Evolutionary conservation across 2,329 filamentous ascomycete species (phyloP).

Genomic region (Cladophialophora chaetospira): DNA sequence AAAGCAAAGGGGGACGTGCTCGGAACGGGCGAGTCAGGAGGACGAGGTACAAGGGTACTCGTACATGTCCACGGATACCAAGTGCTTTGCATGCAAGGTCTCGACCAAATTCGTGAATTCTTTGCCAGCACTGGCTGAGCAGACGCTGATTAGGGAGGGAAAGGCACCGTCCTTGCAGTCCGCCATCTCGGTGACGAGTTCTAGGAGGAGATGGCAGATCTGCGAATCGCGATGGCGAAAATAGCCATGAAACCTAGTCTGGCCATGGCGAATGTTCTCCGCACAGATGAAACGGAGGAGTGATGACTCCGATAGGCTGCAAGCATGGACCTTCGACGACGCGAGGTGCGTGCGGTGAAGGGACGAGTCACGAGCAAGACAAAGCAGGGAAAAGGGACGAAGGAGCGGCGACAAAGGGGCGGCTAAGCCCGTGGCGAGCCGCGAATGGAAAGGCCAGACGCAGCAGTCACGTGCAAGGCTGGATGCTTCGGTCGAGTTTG

Average conservation of each 20-base stretch:
- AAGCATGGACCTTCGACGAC: not conserved
- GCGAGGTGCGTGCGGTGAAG: not conserved
- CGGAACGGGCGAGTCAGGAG: not conserved
- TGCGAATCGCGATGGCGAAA: constrained; percentile 5
- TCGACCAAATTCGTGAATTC: not conserved
- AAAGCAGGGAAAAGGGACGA: not conserved
- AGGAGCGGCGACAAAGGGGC: not conserved
- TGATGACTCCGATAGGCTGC: constrained; percentile 1
- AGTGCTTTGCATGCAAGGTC: not conserved
- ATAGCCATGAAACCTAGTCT: constrained; percentile 18
- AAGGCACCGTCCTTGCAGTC: not conserved
- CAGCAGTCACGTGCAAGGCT: constrained; percentile 11
- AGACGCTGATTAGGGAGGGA: constrained; percentile 16
- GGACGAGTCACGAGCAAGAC: not conserved
- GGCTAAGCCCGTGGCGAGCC: not conserved
- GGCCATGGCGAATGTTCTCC: not conserved
- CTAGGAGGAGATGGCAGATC: not conserved
- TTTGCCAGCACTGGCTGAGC: constrained; percentile 5
- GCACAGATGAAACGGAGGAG: constrained; percentile 18
- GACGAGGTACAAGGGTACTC: not conserved
- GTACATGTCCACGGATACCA: not conserved
- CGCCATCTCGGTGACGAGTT: not conserved
- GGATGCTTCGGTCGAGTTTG: not conserved
- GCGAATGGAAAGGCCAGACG: not conserved
- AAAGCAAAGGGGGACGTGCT: constrained; percentile 4